phyloP scores from a whole-genome alignment of 2,329 filamentous ascomycete genomes.

The Penicillium glabrum region DNA sequence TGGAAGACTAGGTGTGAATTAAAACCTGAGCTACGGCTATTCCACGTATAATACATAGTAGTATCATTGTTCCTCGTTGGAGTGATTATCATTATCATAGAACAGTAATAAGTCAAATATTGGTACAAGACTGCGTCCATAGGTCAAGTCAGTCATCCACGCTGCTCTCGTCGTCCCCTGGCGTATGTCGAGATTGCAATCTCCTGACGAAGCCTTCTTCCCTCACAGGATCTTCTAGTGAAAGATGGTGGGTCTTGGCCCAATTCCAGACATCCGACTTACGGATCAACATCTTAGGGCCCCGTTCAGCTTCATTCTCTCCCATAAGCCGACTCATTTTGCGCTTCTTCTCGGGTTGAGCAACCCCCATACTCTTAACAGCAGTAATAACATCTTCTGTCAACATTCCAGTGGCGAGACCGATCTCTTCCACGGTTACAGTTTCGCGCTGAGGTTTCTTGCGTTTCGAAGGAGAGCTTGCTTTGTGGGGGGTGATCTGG shows the following conservation, averaged over 20 bases:
- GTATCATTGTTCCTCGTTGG: neutral
- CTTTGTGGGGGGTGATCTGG: slow-evolving; percentile 30
- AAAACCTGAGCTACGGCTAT: neutral
- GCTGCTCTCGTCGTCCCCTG: slow-evolving; percentile 27
- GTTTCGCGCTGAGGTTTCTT: slow-evolving; percentile 46
- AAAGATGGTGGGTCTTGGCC: slow-evolving; percentile 62
- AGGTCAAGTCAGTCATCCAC: slow-evolving; percentile 11
- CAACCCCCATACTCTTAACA: slow-evolving; percentile 75
- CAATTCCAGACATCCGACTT: slow-evolving; percentile 65
- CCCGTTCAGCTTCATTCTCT: slow-evolving; percentile 24
- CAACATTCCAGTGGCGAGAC: slow-evolving; percentile 77
- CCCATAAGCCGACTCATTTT: slow-evolving; percentile 37
- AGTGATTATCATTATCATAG: neutral
- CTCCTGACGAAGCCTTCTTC: slow-evolving; percentile 71
- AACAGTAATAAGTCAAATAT: neutral
- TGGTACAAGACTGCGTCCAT: neutral
- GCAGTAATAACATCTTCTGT: slow-evolving; percentile 79
- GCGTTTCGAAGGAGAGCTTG: slow-evolving; percentile 34
- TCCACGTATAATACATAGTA: neutral
- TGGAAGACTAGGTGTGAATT: neutral
- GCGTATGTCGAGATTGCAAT: slow-evolving; percentile 52
- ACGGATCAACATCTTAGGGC: slow-evolving; percentile 48
- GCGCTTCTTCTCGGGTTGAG: slow-evolving; percentile 58
- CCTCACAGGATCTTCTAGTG: slow-evolving; percentile 67
- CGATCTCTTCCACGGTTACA: slow-evolving; percentile 70